Conservation (phyloP, 2,329 filamentous ascomycete species). For the Aspergillus pseudoviridinutans region DNA sequence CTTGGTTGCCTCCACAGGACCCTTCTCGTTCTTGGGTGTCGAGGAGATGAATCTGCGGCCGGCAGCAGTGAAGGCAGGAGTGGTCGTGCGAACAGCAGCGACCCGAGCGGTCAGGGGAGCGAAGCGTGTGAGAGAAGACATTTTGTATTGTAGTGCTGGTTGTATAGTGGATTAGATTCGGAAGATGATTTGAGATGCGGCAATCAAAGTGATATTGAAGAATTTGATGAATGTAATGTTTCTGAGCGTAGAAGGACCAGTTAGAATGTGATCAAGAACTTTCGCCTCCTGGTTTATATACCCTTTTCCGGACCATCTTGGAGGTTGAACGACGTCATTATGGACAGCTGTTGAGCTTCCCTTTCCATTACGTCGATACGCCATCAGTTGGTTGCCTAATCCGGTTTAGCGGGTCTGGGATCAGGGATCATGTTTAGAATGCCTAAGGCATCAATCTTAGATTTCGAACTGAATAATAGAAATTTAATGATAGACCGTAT, state of each 20-base stretch:
- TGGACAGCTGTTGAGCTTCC: constrained; percentile 1
- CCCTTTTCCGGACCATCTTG: not conserved
- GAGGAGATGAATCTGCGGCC: constrained; percentile 48
- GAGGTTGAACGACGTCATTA: constrained; percentile 1
- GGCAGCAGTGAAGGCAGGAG: constrained; percentile 12
- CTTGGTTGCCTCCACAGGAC: constrained; percentile 53
- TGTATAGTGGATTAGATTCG: not conserved
- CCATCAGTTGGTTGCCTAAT: constrained; percentile 14
- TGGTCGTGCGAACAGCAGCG: constrained; percentile 9
- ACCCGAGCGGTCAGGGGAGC: constrained; percentile 26
- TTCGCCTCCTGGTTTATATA: constrained; percentile 1
- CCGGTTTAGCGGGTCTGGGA: constrained; percentile 6
- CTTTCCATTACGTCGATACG: constrained; percentile 22
- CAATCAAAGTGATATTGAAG: not conserved
- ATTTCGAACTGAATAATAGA: no score
- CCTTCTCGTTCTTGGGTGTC: constrained; percentile 47
- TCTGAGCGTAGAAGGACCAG: not conserved
- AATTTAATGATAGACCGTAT: no score
- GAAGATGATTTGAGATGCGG: not conserved
- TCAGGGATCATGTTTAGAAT: not conserved
- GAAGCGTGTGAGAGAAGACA: constrained; percentile 36
- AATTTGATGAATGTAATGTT: not conserved
- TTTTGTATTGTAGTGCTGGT: constrained; percentile 10
- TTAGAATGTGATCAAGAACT: not conserved
- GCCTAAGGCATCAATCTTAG: not conserved